Evolutionary conservation across 2,329 filamentous ascomycete species (phyloP), one percentile per base, ranked within the genome.

Genomic region (Diaporthe caulivora): DNA sequence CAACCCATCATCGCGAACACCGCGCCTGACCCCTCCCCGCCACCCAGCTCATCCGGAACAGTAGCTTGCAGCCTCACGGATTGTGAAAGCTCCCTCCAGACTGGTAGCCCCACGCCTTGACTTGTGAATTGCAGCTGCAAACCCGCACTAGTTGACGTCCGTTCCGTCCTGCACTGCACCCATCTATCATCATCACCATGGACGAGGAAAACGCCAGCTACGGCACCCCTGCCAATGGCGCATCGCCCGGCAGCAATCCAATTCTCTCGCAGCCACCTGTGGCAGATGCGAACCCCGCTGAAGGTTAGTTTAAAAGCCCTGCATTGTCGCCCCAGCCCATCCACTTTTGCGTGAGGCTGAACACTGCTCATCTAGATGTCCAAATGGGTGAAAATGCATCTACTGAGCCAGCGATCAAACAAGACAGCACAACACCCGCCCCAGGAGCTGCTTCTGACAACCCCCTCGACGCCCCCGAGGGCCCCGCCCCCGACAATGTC

Each of bases 401-500:
- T 53, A 78, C 81, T 71, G 88, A 90, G 53, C 83, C 86, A 62
- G 82, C 82, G 47, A 87, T 90, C 71, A 91, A 91, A 82, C 89
- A 91, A 80, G 91, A 92, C 77, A 90, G 86, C 78, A 86, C 88
- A 51, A 89, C 90, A 42, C 87, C 88, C 68, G 90, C 88, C 26
- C 87, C 90, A 75, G 86, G 86, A 76, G 85, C 82, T 72, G 78
- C 79, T 64, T 85, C 84, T 75, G 91, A 93, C 80, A 93, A 92
- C 79, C 89, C 91, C n/a, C 86, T 92, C 78, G 91, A 95, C 85
- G 91, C 91, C 72, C 91, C 92, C 53, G 87, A 90, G 74, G 92
- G 88, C 64, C 91, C 91, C 47, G 88, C 88, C 75, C 86, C 88
- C 65, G 90, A 93, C 78, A 89, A 89, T 75, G 88, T 87, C 70